phyloP scores from a whole-genome alignment of 2,329 filamentous ascomycete genomes.

The Diaporthe sp. region DNA sequence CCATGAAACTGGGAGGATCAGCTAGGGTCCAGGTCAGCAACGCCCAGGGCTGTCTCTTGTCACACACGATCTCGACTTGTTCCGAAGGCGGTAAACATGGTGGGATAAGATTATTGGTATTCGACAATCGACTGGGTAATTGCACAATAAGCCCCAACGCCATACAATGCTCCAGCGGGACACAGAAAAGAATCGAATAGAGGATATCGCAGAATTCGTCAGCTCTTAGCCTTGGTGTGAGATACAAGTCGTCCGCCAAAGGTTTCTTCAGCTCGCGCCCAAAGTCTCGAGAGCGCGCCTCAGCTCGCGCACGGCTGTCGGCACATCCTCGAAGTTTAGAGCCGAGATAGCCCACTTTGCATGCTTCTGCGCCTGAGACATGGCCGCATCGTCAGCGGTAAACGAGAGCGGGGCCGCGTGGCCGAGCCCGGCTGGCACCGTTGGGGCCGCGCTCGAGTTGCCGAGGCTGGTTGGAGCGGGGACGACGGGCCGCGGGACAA shows the following conservation, averaged over 20 bases:
- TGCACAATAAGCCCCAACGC: slow-evolving; percentile 34
- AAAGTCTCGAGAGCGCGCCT: slow-evolving; percentile 79
- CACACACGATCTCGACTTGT: not conserved
- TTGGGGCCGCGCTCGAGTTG: slow-evolving; percentile 20
- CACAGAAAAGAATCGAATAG: not conserved
- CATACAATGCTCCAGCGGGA: slow-evolving; percentile 37
- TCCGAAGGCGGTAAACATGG: not conserved
- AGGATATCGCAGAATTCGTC: not conserved
- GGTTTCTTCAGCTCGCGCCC: slow-evolving; percentile 63
- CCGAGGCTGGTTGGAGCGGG: slow-evolving; percentile 38
- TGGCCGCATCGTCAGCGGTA: slow-evolving; percentile 74
- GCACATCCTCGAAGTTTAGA: slow-evolving; percentile 94
- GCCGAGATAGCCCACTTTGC: slow-evolving; percentile 97
- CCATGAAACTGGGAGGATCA: slow-evolving; percentile 30
- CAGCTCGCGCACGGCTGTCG: slow-evolving; percentile 89
- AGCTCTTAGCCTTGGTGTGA: not conserved
- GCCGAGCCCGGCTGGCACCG: slow-evolving; percentile 44
- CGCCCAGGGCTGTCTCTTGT: not conserved
- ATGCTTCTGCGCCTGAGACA: slow-evolving; percentile 90
- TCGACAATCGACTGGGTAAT: slow-evolving; percentile 26
- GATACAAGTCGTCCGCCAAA: not conserved
- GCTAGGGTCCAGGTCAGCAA: slow-evolving; percentile 1
- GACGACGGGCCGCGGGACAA: slow-evolving; percentile 40
- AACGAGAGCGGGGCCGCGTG: slow-evolving; percentile 42
- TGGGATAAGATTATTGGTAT: slow-evolving; percentile 8